Base-by-base conservation (phyloP, 78 protist species). In the Ministeria vibrans region DNA sequence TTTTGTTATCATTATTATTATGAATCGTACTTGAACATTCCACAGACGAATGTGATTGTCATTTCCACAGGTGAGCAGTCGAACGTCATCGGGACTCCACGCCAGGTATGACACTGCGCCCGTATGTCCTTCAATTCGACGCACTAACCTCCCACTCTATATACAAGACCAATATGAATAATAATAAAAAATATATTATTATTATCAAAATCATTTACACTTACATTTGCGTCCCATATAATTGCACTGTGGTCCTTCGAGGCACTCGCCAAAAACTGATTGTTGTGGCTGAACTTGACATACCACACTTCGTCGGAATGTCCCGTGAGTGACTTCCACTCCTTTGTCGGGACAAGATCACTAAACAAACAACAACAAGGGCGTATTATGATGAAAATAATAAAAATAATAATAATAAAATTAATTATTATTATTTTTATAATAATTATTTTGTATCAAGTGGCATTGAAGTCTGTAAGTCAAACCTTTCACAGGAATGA, bases 301-400 rank as follows among this genome's bases (percentile, higher is more conserved):
- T 34, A 75, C 92, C 93, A 91, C 41, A 90, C 90, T 68, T 90
- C 92, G 82, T 93, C 92, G 30, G 55, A 5, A 69, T 90, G 94
- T 42, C 43, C 74, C 49, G 66, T 83, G 25, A 93, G 76, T 39
- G 78, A 0, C 30, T 34, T 18, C 75, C 20, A 69, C 68, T 75
- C 69, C 32, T 69, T 2, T 25, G 38, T 18, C 18, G 83, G 83
- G 2, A 73, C 32, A 3, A 42, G 27, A 53, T 41, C 32, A 32
- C 75, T 69, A n/a, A n/a, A n/a, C n/a, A n/a, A n/a, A n/a, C n/a
- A n/a, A n/a, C n/a, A n/a, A n/a, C n/a, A n/a, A n/a, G n/a, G n/a
- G n/a, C n/a, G n/a, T n/a, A n/a, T n/a, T n/a, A n/a, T n/a, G n/a
- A n/a, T n/a, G n/a, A n/a, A n/a, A n/a, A n/a, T n/a, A n/a, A n/a